Evolutionary conservation across 331 rosid genomes (phyloP), one percentile per base, ranked within the genome.

Genomic region (Cydonia oblonga): DNA sequence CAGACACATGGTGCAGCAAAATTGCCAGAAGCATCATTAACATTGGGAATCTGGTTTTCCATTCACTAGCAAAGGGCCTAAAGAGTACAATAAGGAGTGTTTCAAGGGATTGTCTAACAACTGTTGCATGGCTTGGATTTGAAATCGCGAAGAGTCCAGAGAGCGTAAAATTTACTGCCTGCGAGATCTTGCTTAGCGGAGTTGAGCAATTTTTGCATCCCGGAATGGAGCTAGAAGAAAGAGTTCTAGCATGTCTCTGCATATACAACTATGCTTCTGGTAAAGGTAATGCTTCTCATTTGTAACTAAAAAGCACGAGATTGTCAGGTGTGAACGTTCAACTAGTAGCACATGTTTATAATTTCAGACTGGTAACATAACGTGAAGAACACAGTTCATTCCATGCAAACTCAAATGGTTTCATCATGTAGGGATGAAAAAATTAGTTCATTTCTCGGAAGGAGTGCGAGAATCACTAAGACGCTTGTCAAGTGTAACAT

Each of bases 91-190:
- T 25, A 18, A 83, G 81, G 79, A 81, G 67, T 74, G 91, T 90
- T 75, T 86, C 93, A 61, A 86, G 83, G 77, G 90, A 84, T 71
- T 84, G 89, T 51, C 88, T 90, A 58, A 80, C 83, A 56, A 53
- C 90, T 64, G 71, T 88, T 83, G 82, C 96, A 35, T 90, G 96
- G 96, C 93, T 90, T 76, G 96, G 96, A 77, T 86, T 83, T 78
- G 93, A 90, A 70, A 79, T 90, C 25, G 75, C 87, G 29, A 88
- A 82, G 84, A 68, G 81, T 64, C 87, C 91, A 9, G 81, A 82
- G 38, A 80, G 81, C 77, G 58, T 82, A 20, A 83, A 86, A 77
- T 68, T 58, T 82, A 81, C 87, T 42, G 84, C 89, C 61, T 85
- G 90, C 46, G 93, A 88, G 86, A 86, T 85, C 71, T 70, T 90